These are phyloP conservation scores for Hymenoscyphus fructigenus DNA, from an alignment of 2,329 filamentous ascomycete species.

Conservation along the genomic window DNA sequence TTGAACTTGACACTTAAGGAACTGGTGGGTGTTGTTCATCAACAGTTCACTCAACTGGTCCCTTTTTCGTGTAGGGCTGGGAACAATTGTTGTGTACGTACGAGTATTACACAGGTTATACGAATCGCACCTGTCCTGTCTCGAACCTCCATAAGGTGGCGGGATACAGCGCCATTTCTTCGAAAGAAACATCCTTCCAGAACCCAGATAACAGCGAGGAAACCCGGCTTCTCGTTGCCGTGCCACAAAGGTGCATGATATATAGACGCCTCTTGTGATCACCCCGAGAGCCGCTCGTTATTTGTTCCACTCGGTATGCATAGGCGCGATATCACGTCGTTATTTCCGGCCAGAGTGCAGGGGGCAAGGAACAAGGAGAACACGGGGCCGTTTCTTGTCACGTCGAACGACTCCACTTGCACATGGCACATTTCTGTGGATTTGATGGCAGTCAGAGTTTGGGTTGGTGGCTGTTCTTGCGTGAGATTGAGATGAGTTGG, in stretches of 20 bases:
- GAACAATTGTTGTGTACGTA: background rate
- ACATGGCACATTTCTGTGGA: background rate
- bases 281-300: slow-evolving; percentile 1
- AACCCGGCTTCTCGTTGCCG: background rate
- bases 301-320: background rate
- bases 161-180: background rate
- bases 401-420: background rate
- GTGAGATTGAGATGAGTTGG: background rate
- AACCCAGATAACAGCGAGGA: background rate
- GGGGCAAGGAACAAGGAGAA: background rate
- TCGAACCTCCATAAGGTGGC: too few relatives aligned
- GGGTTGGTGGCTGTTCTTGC: background rate
- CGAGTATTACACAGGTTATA: background rate
- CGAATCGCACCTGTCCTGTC: background rate
- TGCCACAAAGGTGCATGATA: background rate
- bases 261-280: background rate
- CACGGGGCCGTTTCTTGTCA: slow-evolving; percentile 3
- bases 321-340: background rate
- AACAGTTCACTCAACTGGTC: background rate
- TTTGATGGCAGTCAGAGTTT: background rate
- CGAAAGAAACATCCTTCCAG: background rate
- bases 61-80: background rate
- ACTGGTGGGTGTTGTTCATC: background rate
- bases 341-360: background rate
- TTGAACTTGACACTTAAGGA: background rate